Percentiles rank a stretch among this genome's conserved stretches.
Conservation (phyloP, 2,329 filamentous ascomycete genomes). For the Alternaria metachromatica region DNA sequence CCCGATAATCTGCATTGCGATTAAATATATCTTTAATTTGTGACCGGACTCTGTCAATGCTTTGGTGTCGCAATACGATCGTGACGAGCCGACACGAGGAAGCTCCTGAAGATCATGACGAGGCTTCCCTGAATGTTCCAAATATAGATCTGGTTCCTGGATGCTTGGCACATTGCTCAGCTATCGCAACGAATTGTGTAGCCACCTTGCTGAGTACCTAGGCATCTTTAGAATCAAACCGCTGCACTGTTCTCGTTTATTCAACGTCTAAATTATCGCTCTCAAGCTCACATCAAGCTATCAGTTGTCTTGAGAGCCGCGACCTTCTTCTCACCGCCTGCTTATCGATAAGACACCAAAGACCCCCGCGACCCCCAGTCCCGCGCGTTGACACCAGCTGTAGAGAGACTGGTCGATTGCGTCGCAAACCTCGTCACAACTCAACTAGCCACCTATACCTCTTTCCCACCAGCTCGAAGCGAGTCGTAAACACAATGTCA, state of each 20-base stretch:
- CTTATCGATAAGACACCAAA: slow-evolving; percentile 31
- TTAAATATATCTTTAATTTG: not conserved
- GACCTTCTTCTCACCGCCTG: slow-evolving; percentile 23
- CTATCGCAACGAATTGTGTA: not conserved
- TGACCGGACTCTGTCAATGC: not conserved
- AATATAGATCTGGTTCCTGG: slow-evolving; percentile 16
- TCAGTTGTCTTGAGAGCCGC: not conserved
- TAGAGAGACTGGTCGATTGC: not conserved
- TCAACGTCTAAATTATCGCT: not conserved
- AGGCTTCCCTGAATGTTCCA: slow-evolving; percentile 1
- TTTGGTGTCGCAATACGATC: not conserved
- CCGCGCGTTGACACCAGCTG: not conserved
- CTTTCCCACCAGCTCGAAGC: not conserved
- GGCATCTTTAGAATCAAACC: not conserved
- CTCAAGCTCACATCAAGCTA: not conserved
- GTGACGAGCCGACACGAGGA: not conserved
- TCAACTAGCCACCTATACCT: not conserved
- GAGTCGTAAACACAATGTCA: slow-evolving; percentile 5
- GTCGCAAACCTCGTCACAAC: not conserved
- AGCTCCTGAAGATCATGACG: slow-evolving; percentile 7
- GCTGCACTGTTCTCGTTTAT: not conserved
- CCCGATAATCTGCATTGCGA: not conserved
- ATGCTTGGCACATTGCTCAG: slow-evolving; percentile 1
- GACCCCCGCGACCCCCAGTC: slow-evolving; percentile 7
- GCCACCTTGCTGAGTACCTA: not conserved